Percentiles rank a stretch among this genome's conserved stretches.
Conservation (phyloP, 169 alveolate species). For the Eimeria zaria region DNA sequence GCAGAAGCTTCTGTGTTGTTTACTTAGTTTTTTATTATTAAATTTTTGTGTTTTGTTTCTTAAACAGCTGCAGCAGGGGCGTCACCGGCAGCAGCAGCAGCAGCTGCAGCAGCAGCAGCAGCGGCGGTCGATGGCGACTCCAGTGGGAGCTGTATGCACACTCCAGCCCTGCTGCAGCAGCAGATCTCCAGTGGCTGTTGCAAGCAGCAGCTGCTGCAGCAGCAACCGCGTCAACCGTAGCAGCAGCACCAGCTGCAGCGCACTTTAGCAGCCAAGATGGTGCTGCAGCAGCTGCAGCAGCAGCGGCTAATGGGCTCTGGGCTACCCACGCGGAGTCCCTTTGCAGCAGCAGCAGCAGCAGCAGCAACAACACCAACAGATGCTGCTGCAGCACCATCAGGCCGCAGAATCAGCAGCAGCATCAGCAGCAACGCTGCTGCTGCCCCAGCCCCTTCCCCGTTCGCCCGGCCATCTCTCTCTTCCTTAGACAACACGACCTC, state of each 20-base stretch:
- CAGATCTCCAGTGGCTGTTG: constrained; percentile 23
- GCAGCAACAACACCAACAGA: constrained; percentile 17
- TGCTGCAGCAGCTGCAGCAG: constrained; percentile 33
- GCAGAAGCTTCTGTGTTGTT: neutral
- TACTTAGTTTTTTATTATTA: neutral
- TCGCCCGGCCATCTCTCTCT: constrained; percentile 12
- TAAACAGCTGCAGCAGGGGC: constrained; percentile 15
- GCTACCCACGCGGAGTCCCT: neutral
- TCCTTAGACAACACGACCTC: neutral
- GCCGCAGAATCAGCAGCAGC: constrained; percentile 14
- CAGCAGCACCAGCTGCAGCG: constrained; percentile 38
- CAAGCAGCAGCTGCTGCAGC: constrained; percentile 23
- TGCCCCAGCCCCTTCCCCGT: constrained; percentile 18
- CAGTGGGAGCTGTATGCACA: neutral
- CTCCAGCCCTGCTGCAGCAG: constrained; percentile 5
- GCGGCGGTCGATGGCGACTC: constrained; percentile 1
- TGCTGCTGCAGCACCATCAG: constrained; percentile 20
- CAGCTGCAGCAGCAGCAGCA: constrained; percentile 51
- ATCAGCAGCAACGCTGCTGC: neutral
- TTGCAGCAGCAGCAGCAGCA: constrained; percentile 51
- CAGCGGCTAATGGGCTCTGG: constrained; percentile 6
- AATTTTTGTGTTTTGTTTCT: constrained; percentile 1
- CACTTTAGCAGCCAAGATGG: neutral
- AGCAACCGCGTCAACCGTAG: constrained; percentile 17
- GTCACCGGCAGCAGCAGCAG: neutral